phyloP scores from a whole-genome alignment of 257 asterid genomes.

The Solanum corneliomulleri region DNA sequence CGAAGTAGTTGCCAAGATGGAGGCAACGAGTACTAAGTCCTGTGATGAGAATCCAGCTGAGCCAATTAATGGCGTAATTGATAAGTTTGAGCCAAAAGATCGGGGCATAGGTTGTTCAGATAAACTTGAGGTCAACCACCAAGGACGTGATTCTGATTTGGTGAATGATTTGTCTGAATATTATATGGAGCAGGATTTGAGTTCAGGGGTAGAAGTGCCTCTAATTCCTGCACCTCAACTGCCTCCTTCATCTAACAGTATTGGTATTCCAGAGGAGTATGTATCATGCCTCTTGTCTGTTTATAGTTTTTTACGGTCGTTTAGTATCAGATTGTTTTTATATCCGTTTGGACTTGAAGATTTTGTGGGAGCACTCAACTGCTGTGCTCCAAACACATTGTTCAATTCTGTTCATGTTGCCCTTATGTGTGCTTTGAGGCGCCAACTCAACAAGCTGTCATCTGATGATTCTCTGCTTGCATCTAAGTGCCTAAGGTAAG shows the following conservation, averaged over 20 bases:
- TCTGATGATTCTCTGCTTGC: conserved; percentile 59
- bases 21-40: not conserved
- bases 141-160: conserved; percentile 24
- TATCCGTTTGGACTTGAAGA: conserved; percentile 77
- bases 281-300: conserved; percentile 70
- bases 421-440: conserved; percentile 53
- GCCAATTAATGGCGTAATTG: conserved; percentile 1
- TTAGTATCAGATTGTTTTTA: conserved; percentile 57
- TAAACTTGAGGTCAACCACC: conserved; percentile 1
- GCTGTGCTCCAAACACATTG: conserved; percentile 57
- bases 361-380: conserved; percentile 86
- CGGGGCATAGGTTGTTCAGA: not conserved
- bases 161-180: conserved; percentile 43
- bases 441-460: conserved; percentile 47
- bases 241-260: conserved; percentile 74
- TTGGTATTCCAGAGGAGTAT: conserved; percentile 58
- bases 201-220: conserved; percentile 29
- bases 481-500: conserved; percentile 56
- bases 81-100: not conserved
- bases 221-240: conserved; percentile 55
- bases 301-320: conserved; percentile 62
- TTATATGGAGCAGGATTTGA: conserved; percentile 19
- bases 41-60: not conserved
- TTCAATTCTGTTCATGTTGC: conserved; percentile 77
- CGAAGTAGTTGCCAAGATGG: conserved; percentile 16